phyloP scores from a whole-genome alignment of 345 rosid species.

The Mercurialis annua region DNA sequence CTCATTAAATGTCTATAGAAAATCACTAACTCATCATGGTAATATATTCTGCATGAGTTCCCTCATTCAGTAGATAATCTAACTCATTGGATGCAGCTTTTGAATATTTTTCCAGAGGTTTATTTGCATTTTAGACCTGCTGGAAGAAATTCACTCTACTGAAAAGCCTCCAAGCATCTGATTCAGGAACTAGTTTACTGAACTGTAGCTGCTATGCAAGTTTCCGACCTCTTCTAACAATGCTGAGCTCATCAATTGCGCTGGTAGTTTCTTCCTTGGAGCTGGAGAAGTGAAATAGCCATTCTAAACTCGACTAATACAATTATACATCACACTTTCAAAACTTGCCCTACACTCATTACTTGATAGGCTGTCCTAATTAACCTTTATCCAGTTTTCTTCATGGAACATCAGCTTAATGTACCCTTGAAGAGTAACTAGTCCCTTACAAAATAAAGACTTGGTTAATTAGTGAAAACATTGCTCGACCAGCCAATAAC shows the following conservation, averaged over 20 bases:
- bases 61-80: neutral
- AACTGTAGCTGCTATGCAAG: neutral
- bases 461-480: neutral
- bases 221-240: neutral
- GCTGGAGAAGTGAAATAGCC: neutral
- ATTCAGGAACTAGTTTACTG: neutral
- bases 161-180: neutral
- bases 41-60: constrained; percentile 1
- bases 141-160: neutral
- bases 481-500: neutral
- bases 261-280: neutral
- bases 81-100: neutral
- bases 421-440: neutral
- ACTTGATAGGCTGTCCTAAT: no score
- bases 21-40: neutral
- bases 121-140: neutral
- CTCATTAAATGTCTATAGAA: neutral
- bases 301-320: neutral
- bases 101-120: neutral
- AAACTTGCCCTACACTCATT: neutral
- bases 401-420: neutral
- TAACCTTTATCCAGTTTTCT: no score
- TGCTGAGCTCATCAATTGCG: neutral
- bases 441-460: no score
- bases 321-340: neutral